phyloP scores from a whole-genome alignment of 2,329 filamentous ascomycete species.

The Lachnellula occidentalis region DNA sequence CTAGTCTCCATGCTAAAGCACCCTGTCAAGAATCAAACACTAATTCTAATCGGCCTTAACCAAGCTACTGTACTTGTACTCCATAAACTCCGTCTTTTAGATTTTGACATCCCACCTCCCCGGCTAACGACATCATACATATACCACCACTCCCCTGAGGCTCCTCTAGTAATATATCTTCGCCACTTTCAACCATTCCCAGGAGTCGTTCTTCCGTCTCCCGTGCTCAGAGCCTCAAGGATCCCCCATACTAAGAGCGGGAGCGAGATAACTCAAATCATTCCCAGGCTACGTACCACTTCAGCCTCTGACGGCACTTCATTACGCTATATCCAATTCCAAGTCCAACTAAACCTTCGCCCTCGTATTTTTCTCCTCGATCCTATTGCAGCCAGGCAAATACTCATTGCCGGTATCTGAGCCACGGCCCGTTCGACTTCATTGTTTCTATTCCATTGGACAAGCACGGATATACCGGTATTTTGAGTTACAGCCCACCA shows the following conservation, averaged over 20 bases:
- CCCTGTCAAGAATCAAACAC: too few species aligned
- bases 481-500: slow-evolving; percentile 12
- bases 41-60: too few species aligned
- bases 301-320: background rate
- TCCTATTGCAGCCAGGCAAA: background rate
- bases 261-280: background rate
- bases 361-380: background rate
- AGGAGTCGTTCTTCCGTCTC: background rate
- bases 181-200: background rate
- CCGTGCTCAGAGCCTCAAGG: background rate
- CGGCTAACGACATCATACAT: too few species aligned
- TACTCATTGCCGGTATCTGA: slow-evolving; percentile 16
- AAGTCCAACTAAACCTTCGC: background rate
- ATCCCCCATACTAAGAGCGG: background rate
- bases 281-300: background rate
- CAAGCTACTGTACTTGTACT: too few species aligned
- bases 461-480: slow-evolving; percentile 9
- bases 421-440: slow-evolving; percentile 18
- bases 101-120: too few species aligned
- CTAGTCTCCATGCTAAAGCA: too few species aligned
- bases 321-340: background rate
- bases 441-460: slow-evolving; percentile 8
- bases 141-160: too few species aligned
- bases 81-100: too few species aligned
- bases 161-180: too few species aligned